These are phyloP conservation scores for Pseudogymnoascus pannorum DNA, from an alignment of 2,329 filamentous ascomycete genomes.

Conservation along the genomic window DNA sequence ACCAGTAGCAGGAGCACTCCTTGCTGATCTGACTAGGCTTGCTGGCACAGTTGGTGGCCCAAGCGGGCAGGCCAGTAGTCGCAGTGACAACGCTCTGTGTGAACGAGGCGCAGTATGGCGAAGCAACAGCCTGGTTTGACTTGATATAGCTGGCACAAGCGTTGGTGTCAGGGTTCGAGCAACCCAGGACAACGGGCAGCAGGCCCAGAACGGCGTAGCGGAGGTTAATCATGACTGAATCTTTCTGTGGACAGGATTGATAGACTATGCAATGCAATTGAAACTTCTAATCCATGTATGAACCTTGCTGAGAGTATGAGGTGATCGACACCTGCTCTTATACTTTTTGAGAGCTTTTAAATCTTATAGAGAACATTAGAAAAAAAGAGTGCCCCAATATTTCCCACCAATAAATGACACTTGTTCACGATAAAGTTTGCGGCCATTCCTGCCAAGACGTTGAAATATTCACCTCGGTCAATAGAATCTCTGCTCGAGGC, in stretches of 20 bases:
- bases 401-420: background rate
- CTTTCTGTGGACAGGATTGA: background rate
- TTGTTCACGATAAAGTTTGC: background rate
- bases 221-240: background rate
- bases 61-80: background rate
- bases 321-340: background rate
- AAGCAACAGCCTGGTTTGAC: background rate
- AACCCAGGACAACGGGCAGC: background rate
- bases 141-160: background rate
- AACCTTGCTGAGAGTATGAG: constrained; percentile 1
- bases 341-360: background rate
- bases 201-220: background rate
- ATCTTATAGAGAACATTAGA: background rate
- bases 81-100: background rate
- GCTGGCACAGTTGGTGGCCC: background rate
- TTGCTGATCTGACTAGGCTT: background rate
- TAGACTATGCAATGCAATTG: background rate
- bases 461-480: background rate
- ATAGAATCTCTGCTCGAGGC: background rate
- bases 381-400: background rate
- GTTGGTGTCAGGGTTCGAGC: background rate
- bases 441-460: background rate
- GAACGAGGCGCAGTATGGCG: background rate
- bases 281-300: constrained; percentile 3
- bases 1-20: background rate